Base-by-base conservation (phyloP, 2,329 filamentous ascomycete genomes). In the Podosphaera aphanis region DNA sequence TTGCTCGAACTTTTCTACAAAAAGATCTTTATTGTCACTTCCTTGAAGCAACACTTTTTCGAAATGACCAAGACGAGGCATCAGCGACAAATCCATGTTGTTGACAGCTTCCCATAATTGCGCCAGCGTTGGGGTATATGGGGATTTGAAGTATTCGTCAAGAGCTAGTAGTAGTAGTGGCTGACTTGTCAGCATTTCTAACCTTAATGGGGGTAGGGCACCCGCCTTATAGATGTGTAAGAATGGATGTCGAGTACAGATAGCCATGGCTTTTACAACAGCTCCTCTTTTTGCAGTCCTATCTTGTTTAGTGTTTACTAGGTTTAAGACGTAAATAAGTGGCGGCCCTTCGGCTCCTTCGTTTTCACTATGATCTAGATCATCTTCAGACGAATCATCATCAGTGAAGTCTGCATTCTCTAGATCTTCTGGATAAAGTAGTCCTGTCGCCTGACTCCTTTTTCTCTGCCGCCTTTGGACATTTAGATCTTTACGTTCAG, bases 281-380 rank as follows among this genome's bases (percentile, higher is more conserved):
- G 90, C 90, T 48, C 90, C 90, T 70, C 90, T 78, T 63, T 90
- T 92, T 42, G 83, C 83, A 18, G 79, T 80, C 58, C 83, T 88
- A 65, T 98, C 90, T 60, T 93, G 84, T 62, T 95, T 95, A 6
- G 88, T 98, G 61, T 98, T 95, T 55, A 98, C 90, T 58, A 98
- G 65, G 61, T 98, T 98, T 53, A 98, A 67, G 44, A 98, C 90
- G 62, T 98, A 95, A 57, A 98, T 90, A 54, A 98, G 65, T 2
- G 90, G 90, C 13, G 90, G 85, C 0, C 85, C 88, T 59, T 93
- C 83, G 20, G 72, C 73, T 44, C 73, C 75, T 49, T 81, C 77
- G 2, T 74, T 73, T 51, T 83, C 79, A 48, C 65, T 69, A 47
- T 76, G 73, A 64, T 58, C 55, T n/a, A 58, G 58, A 20, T 73